Conservation (phyloP, 2,329 filamentous ascomycete species). For the Neopestalotiopsis clavispora region DNA sequence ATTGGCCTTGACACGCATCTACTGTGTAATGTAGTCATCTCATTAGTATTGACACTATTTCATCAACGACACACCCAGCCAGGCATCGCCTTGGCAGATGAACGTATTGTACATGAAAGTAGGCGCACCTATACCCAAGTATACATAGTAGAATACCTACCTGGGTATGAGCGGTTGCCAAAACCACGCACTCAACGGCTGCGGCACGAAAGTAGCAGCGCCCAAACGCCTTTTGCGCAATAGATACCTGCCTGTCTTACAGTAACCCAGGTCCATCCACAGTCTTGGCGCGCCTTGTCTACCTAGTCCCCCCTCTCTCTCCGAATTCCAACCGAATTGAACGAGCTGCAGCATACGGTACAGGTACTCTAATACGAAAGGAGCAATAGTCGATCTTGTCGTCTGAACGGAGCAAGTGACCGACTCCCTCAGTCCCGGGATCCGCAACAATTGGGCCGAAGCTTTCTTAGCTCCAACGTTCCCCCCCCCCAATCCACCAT, state of each 20-base stretch:
- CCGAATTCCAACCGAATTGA: conserved; percentile 27
- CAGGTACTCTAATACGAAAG: conserved; percentile 33
- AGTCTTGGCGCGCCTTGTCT: background rate
- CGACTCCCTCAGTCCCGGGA: background rate
- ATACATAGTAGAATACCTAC: too few relatives aligned
- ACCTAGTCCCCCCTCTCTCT: conserved; percentile 22
- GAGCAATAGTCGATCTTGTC: conserved; percentile 30
- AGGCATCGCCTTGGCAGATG: too few relatives aligned
- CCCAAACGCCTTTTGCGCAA: too few relatives aligned
- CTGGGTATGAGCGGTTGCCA: background rate
- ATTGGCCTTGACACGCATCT: too few relatives aligned
- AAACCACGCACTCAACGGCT: conserved; percentile 8
- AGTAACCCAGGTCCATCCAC: background rate
- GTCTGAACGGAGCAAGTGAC: conserved; percentile 31
- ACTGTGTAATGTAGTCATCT: too few relatives aligned
- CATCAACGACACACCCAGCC: too few relatives aligned
- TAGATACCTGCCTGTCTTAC: background rate
- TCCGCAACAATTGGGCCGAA: conserved; percentile 32
- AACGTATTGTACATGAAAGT: too few relatives aligned
- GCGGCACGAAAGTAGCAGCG: too few relatives aligned
- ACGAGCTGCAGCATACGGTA: conserved; percentile 27
- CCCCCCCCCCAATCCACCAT: background rate
- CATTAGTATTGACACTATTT: too few relatives aligned
- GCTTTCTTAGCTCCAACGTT: conserved; percentile 10
- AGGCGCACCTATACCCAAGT: too few relatives aligned